Base-by-base conservation (phyloP, 2,329 filamentous ascomycete species). In the Immersiporthe knoxdaviesiana region DNA sequence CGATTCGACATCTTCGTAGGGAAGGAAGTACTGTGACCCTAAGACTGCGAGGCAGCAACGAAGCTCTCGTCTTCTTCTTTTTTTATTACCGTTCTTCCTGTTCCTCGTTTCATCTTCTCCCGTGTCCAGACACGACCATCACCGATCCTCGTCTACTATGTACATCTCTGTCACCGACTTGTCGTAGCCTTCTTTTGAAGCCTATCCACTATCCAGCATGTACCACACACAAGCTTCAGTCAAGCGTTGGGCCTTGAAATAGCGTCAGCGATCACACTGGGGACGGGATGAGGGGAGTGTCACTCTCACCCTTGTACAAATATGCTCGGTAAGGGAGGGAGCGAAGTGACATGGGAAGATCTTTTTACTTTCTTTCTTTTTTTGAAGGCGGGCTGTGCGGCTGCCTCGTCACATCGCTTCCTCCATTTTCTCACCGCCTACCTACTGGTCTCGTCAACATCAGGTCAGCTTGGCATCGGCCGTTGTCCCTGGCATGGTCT, bases 381-480 rank as follows among this genome's bases (percentile, higher is more conserved):
- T 18, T 21, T 47, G 18, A 21, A 30, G 52, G 52, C 27, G 52
- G 52, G 27, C 27, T 50, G 37, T 47, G 21, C 37, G 56, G 37
- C 27, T 54, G 44, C 44, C 62, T 64, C 18, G 44, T 64, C 62
- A 35, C 63, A 50, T 56, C 47, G 54, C 50, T 27, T 50, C 11
- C 32, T 56, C 47, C 10, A 32, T 18, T 58, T 24, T 37, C 54
- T 65, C 63, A 65, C 63, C 63, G 63, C 63, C 24, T 47, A n/a
- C 63, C 18, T 47, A n/a, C 54, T 8, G 21, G 27, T 3, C 11
- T n/a, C 30, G 14, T 27, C 60, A 27, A 12, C 52, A 56, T 67
- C 65, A 39, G 35, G 41, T 41, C 52, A 39, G 27, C 30, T 4
- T 21, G 4, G 21, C 18, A 60, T 18, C 41, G 24, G 50, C 41